phyloP scores from a whole-genome alignment of 768 basidiomycete genomes.

The Nevesoporus exiguus region DNA sequence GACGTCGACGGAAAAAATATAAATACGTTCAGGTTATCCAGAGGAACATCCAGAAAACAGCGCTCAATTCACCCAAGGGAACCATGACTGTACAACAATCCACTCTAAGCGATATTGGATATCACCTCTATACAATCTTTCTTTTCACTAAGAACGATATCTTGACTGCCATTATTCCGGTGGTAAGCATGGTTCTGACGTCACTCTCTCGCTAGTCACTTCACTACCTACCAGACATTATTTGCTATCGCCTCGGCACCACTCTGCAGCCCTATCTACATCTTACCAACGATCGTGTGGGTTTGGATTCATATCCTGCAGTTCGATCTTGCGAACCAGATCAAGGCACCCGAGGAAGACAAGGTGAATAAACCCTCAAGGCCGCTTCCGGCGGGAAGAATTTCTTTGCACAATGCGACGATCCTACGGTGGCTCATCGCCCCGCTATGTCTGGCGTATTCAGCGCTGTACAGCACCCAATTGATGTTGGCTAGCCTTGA shows the following conservation, averaged over 20 bases:
- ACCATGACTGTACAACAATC: constrained; percentile 19
- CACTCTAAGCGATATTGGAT: constrained; percentile 7
- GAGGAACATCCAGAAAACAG: not conserved
- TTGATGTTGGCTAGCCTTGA: constrained; percentile 34
- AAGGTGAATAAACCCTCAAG: constrained; percentile 42
- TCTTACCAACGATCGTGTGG: constrained; percentile 38
- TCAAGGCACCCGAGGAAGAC: constrained; percentile 41
- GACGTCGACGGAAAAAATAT: not conserved
- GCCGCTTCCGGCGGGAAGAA: constrained; percentile 43
- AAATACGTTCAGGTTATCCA: not conserved
- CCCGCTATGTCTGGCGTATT: constrained; percentile 35
- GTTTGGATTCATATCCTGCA: constrained; percentile 46
- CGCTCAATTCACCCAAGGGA: not conserved
- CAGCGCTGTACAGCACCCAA: constrained; percentile 30
- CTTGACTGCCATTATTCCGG: constrained; percentile 43
- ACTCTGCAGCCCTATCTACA: constrained; percentile 13
- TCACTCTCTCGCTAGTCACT: not conserved
- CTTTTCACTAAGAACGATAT: constrained; percentile 47
- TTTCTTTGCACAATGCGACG: constrained; percentile 34
- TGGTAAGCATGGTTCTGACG: constrained; percentile 30
- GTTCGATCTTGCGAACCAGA: constrained; percentile 44
- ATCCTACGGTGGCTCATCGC: constrained; percentile 38
- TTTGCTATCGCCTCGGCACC: constrained; percentile 36
- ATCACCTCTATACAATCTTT: constrained; percentile 28
- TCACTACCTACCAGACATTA: constrained; percentile 24